Base-by-base conservation (phyloP, 2,329 filamentous ascomycete species). In the Pleomassaria siparia region DNA sequence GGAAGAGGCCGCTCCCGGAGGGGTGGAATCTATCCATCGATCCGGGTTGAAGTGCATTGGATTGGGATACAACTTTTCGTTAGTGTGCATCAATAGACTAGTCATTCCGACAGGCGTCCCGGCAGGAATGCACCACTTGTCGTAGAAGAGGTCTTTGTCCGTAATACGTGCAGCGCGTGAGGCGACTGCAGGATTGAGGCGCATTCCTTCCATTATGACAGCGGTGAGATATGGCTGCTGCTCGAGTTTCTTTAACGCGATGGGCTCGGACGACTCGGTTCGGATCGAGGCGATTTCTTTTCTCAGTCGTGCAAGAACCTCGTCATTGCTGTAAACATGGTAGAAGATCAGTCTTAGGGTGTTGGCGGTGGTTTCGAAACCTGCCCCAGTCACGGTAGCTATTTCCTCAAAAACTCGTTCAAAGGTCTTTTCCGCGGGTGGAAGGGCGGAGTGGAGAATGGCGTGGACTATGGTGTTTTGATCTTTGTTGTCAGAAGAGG, bases 71-170 rank as follows among this genome's bases (percentile, higher is more conserved):
- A 69, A 47, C 6, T 45, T 48, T 29, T 53, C 21, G 46, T 67
- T 49, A n/a, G 49, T 52, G 49, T 69, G 60, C 40, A 67, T 54
- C 26, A 59, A 43, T 44, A 62, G 53, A 36, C 56, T 54, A 11
- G 66, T 63, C 60, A 66, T 65, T 49, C 63, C 64, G 29, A 69
- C 55, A 3, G 60, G 57, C 12, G 62, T 63, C 22, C 59, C 61
- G n/a, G 50, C 43, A n/a, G 55, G 58, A 32, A 63, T 60, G 11
- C 29, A 37, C 50, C 50, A 59, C 6, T 48, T 25, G 12, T 32
- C 42, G 40, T 50, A 47, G 10, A 49, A 35, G 11, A 57, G 40
- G 13, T 48, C 49, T 10, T 44, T 25, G 37, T 63, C 56, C 6
- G 33, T 43, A 32, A 63, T 50, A 29, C 63, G 56, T 15, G 53